Conservation (phyloP, 345 rosid genomes). For the Acer yangbiense region DNA sequence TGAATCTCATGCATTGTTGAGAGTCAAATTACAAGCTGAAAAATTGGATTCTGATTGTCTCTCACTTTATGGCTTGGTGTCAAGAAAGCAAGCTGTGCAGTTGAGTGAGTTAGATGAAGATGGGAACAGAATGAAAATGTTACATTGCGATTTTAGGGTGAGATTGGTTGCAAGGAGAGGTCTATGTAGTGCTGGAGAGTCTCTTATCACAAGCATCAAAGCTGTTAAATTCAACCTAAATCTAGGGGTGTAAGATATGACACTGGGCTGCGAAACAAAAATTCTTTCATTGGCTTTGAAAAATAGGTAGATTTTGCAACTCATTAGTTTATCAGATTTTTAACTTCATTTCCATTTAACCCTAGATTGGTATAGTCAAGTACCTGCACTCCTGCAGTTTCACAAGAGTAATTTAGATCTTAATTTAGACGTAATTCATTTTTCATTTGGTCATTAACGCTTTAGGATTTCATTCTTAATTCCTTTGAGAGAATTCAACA, state of each 20-base stretch:
- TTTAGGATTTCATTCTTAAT: neutral
- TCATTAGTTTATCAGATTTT: neutral
- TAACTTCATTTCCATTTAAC: neutral
- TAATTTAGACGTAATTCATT: slow-evolving; percentile 10
- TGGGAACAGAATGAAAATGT: slow-evolving; percentile 42
- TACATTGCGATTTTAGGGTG: slow-evolving; percentile 40
- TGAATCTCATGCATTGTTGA: slow-evolving; percentile 51
- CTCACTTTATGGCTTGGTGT: slow-evolving; percentile 54
- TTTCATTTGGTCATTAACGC: neutral
- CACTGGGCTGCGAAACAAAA: neutral
- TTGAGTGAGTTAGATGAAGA: slow-evolving; percentile 56
- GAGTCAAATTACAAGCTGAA: slow-evolving; percentile 41
- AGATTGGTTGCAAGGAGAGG: slow-evolving; percentile 51
- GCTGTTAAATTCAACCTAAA: slow-evolving; percentile 40
- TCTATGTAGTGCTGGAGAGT: slow-evolving; percentile 46
- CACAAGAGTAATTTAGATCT: neutral
- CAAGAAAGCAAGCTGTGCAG: slow-evolving; percentile 55
- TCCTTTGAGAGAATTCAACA: neutral
- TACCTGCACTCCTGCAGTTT: slow-evolving; percentile 12
- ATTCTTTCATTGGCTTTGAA: slow-evolving; percentile 5
- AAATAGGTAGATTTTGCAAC: slow-evolving; percentile 3
- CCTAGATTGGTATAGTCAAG: neutral
- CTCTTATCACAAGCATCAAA: slow-evolving; percentile 54
- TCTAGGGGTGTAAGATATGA: neutral
- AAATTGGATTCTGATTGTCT: slow-evolving; percentile 28